A percentile compares a stretch with the other conserved stretches of the same genome.
Conservation (phyloP, 2,329 filamentous ascomycete genomes). For the Arthroderma sp. region DNA sequence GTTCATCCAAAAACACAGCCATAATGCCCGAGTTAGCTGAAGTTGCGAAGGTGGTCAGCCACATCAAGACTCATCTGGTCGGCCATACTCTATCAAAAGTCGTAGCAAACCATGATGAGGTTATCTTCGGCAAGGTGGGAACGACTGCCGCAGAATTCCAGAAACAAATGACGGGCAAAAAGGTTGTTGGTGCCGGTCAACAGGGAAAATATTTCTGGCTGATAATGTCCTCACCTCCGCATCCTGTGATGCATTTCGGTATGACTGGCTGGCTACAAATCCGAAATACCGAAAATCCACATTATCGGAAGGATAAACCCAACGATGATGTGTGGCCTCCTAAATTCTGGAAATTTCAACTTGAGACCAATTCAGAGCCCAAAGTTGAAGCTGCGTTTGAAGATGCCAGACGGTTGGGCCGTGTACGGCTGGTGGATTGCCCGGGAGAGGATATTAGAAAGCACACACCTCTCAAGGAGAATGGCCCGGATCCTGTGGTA, state of each 20-base stretch:
- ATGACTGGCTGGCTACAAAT: slow-evolving; percentile 79
- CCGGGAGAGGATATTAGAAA: slow-evolving; percentile 62
- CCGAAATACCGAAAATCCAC: slow-evolving; percentile 59
- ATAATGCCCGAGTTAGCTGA: slow-evolving; percentile 38
- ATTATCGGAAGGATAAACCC: slow-evolving; percentile 53
- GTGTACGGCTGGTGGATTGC: slow-evolving; percentile 72
- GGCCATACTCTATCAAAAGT: slow-evolving; percentile 64
- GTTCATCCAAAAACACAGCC: neutral
- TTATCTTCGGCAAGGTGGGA: slow-evolving; percentile 82
- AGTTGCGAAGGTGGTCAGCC: slow-evolving; percentile 79
- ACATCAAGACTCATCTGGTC: slow-evolving; percentile 67
- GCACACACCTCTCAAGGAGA: slow-evolving; percentile 68
- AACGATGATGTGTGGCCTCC: slow-evolving; percentile 68
- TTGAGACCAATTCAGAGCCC: slow-evolving; percentile 50
- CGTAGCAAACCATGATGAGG: slow-evolving; percentile 62
- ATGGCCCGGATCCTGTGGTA: slow-evolving; percentile 83
- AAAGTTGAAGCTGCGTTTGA: slow-evolving; percentile 65
- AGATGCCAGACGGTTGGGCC: slow-evolving; percentile 64
- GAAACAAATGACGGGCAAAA: slow-evolving; percentile 60
- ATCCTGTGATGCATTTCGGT: slow-evolving; percentile 80
- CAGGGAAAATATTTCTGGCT: slow-evolving; percentile 98
- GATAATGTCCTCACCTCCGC: slow-evolving; percentile 62
- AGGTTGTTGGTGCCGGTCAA: slow-evolving; percentile 56
- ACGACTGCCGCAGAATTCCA: slow-evolving; percentile 64
- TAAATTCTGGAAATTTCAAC: slow-evolving; percentile 72